Evolutionary conservation across 768 basidiomycete genomes (phyloP).

Genomic region (Macrolepiota albuminosa): DNA sequence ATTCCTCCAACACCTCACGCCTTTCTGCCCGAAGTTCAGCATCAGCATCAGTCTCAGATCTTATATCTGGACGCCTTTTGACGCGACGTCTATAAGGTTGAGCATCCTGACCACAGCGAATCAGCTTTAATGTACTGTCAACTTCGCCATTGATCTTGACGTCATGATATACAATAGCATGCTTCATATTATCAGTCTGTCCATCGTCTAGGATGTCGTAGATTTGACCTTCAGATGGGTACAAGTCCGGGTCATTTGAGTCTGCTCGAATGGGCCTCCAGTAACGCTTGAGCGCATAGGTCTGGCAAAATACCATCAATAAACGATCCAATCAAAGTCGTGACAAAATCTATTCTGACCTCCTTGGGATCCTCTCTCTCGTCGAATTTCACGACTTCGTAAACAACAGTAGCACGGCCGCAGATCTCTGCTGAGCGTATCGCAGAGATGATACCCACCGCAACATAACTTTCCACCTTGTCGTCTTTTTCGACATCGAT

Average conservation of each 20-base stretch:
- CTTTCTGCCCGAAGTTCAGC: background rate
- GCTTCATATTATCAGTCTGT: background rate
- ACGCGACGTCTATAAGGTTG: background rate
- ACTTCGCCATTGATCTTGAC: background rate
- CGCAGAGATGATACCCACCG: too few species aligned
- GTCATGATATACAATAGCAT: background rate
- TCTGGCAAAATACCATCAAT: background rate
- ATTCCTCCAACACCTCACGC: background rate
- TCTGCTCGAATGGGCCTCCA: background rate
- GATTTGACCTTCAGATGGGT: background rate
- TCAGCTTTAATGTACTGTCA: background rate
- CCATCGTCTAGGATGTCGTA: background rate
- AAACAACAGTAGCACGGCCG: too few species aligned
- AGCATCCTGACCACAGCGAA: background rate
- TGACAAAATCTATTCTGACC: background rate
- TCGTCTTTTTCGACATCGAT: too few species aligned
- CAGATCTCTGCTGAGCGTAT: too few species aligned
- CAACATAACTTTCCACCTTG: too few species aligned
- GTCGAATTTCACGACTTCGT: background rate
- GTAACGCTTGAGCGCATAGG: background rate
- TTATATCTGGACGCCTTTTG: background rate
- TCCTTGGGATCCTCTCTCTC: background rate
- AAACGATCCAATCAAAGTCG: background rate
- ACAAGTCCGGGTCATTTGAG: background rate
- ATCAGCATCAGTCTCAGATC: background rate